Evolutionary conservation across 2,329 filamentous ascomycete species (phyloP).

Genomic region (Sporothrix curviconia): DNA sequence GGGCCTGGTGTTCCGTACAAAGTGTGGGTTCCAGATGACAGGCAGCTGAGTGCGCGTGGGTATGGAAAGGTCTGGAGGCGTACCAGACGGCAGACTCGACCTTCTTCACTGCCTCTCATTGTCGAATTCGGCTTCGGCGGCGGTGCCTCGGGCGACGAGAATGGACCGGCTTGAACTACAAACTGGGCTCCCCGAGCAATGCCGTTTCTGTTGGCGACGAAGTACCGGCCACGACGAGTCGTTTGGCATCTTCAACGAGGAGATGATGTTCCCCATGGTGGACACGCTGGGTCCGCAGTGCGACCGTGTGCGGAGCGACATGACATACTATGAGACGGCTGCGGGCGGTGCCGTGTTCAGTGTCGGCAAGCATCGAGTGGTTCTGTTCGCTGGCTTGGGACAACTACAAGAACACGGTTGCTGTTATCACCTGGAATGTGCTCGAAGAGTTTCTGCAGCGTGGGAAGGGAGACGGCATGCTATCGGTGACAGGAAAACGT

Average conservation of each 20-base stretch:
- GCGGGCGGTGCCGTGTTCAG: constrained; percentile 18
- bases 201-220: constrained; percentile 25
- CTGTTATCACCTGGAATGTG: too few species aligned
- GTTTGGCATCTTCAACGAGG: constrained; percentile 22
- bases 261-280: constrained; percentile 20
- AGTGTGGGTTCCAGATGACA: constrained; percentile 1
- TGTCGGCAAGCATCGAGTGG: constrained; percentile 27
- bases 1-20: constrained; percentile 23
- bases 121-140: constrained; percentile 25
- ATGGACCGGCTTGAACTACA: constrained; percentile 29
- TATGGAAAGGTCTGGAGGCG: constrained; percentile 12
- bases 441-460: too few species aligned
- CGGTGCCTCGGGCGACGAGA: constrained; percentile 31
- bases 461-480: too few species aligned
- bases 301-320: constrained; percentile 21
- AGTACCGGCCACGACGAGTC: constrained; percentile 20
- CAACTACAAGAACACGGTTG: neutral
- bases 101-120: too few species aligned
- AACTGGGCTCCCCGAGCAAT: constrained; percentile 26
- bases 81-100: too few species aligned
- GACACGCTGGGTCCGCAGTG: constrained; percentile 21
- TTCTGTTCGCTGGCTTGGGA: constrained; percentile 9
- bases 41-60: constrained; percentile 9
- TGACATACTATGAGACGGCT: constrained; percentile 21
- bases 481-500: too few species aligned